Conservation (phyloP, 176 grass and related monocot species). For the Oryza punctata region DNA sequence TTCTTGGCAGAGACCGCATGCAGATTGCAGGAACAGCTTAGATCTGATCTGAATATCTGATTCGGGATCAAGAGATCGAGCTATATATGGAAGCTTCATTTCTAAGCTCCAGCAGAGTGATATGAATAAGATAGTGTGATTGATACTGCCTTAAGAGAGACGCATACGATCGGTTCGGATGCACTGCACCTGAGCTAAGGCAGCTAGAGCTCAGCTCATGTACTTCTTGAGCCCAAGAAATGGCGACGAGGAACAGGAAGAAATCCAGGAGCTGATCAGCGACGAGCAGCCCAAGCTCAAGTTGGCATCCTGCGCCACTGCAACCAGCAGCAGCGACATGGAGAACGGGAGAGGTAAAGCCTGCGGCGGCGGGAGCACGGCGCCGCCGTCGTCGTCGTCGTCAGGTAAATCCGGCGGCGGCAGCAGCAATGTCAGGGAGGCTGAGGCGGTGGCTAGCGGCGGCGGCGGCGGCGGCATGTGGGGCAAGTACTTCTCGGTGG, state of each 20-base stretch:
- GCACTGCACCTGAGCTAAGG: neutral
- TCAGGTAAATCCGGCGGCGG: neutral
- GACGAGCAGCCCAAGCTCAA: neutral
- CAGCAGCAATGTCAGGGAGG: neutral
- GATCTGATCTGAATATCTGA: slow-evolving; percentile 33
- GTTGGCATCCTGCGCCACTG: neutral
- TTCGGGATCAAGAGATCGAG: neutral
- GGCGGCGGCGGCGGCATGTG: neutral
- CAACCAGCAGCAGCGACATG: slow-evolving; percentile 28
- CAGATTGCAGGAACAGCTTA: slow-evolving; percentile 11
- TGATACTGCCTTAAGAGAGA: neutral
- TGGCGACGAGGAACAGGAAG: slow-evolving; percentile 20
- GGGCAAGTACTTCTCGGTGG: slow-evolving; percentile 51
- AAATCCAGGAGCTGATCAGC: slow-evolving; percentile 41
- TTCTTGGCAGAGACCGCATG: neutral
- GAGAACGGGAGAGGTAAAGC: neutral
- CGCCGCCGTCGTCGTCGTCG: too few species aligned
- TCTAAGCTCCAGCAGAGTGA: neutral
- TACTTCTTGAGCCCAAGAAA: slow-evolving; percentile 41
- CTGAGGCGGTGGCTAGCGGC: neutral
- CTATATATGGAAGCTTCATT: neutral
- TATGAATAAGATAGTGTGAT: neutral
- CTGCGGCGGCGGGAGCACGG: neutral
- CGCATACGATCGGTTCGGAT: neutral
- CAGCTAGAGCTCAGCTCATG: slow-evolving; percentile 19